Conservation (phyloP, 116 monocot genomes). For the Dioscorea cayenensis region DNA sequence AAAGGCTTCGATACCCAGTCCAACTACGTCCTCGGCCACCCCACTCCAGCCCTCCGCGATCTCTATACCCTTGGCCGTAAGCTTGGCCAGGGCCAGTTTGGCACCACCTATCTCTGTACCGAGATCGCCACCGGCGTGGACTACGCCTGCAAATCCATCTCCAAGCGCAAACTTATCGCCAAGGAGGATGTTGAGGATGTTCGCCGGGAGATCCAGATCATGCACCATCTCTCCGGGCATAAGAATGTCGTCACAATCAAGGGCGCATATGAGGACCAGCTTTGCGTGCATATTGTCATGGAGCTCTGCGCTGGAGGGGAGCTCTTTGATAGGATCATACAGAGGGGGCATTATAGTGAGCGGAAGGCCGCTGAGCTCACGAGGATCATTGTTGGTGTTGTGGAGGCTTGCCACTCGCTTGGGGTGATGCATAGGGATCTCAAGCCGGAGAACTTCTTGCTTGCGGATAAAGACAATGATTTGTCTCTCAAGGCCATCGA, state of each 20-base stretch:
- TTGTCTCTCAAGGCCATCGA: slow-evolving; percentile 60
- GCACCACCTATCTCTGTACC: slow-evolving; percentile 58
- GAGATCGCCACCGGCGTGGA: slow-evolving; percentile 48
- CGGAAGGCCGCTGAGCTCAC: slow-evolving; percentile 60
- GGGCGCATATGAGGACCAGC: slow-evolving; percentile 55
- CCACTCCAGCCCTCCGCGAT: slow-evolving; percentile 41
- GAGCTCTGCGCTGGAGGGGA: slow-evolving; percentile 64
- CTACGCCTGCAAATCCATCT: slow-evolving; percentile 70
- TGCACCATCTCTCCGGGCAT: slow-evolving; percentile 64
- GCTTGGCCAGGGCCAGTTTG: slow-evolving; percentile 67
- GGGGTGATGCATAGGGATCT: slow-evolving; percentile 75
- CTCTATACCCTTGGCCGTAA: slow-evolving; percentile 48
- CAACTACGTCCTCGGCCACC: slow-evolving; percentile 45
- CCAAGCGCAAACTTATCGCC: slow-evolving; percentile 54
- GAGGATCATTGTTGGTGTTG: slow-evolving; percentile 50
- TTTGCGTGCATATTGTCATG: slow-evolving; percentile 64
- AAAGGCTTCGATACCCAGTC: slow-evolving; percentile 6
- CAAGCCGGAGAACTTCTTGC: slow-evolving; percentile 66
- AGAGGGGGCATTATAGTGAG: slow-evolving; percentile 63
- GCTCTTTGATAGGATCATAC: slow-evolving; percentile 54
- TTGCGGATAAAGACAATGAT: slow-evolving; percentile 46
- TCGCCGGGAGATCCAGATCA: slow-evolving; percentile 70
- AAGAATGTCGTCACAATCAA: slow-evolving; percentile 58
- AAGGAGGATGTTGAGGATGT: slow-evolving; percentile 68
- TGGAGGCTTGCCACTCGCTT: slow-evolving; percentile 62